These are phyloP conservation scores for Talaromyces islandicus DNA, from an alignment of 2,329 filamentous ascomycete species.

Conservation along the genomic window DNA sequence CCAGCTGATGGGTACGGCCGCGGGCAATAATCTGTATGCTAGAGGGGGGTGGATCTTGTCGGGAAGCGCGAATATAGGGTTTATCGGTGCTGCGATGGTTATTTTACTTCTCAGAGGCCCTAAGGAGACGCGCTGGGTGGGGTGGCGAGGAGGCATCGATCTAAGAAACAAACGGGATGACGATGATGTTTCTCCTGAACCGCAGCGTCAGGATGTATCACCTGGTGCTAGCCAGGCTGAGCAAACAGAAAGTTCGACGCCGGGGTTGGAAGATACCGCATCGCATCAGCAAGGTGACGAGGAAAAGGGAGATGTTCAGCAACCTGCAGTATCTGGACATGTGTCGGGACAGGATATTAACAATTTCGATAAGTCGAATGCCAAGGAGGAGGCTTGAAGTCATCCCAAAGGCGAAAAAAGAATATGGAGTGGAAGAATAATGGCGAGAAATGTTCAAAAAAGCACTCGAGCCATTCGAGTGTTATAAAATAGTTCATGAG, in stretches of 20 bases:
- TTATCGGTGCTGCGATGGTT: slow-evolving; percentile 45
- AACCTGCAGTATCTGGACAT: not conserved
- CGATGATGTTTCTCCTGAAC: not conserved
- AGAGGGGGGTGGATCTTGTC: slow-evolving; percentile 51
- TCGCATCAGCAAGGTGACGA: not conserved
- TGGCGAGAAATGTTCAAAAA: not conserved
- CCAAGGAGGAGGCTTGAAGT: not conserved
- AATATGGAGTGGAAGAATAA: not conserved
- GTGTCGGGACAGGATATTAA: not conserved
- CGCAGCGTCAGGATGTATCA: not conserved
- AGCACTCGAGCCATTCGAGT: not conserved
- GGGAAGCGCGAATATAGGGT: slow-evolving; percentile 52
- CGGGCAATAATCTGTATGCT: slow-evolving; percentile 53
- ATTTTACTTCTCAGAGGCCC: slow-evolving; percentile 48
- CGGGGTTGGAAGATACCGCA: not conserved
- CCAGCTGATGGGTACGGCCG: slow-evolving; percentile 64
- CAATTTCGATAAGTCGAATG: not conserved
- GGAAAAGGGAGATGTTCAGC: not conserved
- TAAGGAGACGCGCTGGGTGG: slow-evolving; percentile 53
- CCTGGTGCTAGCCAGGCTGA: not conserved
- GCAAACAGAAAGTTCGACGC: not conserved
- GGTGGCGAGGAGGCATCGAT: slow-evolving; percentile 55
- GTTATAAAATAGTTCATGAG: not conserved
- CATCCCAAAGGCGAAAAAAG: not conserved
- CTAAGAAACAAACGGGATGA: slow-evolving; percentile 22